These are phyloP conservation scores for Wickerhamiella spandovensis DNA, from an alignment of 805 yeast genomes.

Conservation along the genomic window DNA sequence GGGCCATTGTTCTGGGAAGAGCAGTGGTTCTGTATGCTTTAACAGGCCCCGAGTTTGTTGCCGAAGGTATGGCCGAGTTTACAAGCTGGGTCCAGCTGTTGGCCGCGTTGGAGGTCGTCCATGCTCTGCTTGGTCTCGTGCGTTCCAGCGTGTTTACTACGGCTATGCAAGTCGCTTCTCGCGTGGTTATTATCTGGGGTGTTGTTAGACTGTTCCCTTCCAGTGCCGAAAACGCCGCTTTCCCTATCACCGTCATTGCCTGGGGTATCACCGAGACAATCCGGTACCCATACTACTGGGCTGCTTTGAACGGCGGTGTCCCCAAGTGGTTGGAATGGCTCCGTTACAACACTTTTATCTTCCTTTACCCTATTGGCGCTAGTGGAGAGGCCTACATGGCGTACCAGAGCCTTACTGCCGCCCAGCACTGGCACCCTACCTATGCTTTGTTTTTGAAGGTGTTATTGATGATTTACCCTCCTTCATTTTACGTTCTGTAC, in stretches of 20 bases:
- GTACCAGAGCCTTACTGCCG: constrained; percentile 56
- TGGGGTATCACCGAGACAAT: constrained; percentile 95
- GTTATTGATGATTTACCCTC: constrained; percentile 56
- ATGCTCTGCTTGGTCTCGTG: constrained; percentile 67
- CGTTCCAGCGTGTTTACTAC: constrained; percentile 79
- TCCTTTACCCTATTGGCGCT: constrained; percentile 88
- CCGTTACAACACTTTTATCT: constrained; percentile 71
- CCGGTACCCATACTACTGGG: constrained; percentile 65
- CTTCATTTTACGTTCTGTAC: constrained; percentile 76
- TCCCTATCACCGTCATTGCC: constrained; percentile 55
- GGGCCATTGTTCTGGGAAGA: constrained; percentile 39
- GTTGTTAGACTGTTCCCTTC: constrained; percentile 63
- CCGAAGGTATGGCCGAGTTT: constrained; percentile 41
- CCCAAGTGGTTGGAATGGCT: constrained; percentile 51
- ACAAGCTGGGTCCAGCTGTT: constrained; percentile 59
- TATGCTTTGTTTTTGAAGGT: constrained; percentile 44
- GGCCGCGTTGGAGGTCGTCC: constrained; percentile 71
- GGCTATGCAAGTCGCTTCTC: constrained; percentile 72
- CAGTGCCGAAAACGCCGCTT: constrained; percentile 43
- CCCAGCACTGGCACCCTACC: constrained; percentile 32
- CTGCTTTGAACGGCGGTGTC: constrained; percentile 47
- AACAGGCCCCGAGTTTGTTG: constrained; percentile 54
- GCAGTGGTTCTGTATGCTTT: constrained; percentile 29
- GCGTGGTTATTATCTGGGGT: constrained; percentile 73
- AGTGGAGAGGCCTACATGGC: constrained; percentile 64